phyloP scores from a whole-genome alignment of 371 early-diverging fungal genomes.

The Conidiobolus incongruus region DNA sequence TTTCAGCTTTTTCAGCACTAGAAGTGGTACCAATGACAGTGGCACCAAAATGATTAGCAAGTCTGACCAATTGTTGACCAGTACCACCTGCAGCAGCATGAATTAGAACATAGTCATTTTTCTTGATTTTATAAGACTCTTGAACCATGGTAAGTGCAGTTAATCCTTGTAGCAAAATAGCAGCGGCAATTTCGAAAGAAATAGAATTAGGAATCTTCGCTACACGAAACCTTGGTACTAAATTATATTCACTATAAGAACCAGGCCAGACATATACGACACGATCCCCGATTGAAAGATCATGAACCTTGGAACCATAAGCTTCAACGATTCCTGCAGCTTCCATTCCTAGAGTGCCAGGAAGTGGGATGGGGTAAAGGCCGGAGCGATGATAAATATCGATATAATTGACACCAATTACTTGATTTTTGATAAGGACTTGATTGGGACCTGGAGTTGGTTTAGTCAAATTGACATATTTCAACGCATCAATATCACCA shows the following conservation, averaged over 20 bases:
- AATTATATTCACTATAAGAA: constrained; percentile 62
- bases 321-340: constrained; percentile 62
- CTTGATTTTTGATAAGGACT: constrained; percentile 56
- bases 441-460: constrained; percentile 25
- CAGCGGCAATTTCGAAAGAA: constrained; percentile 35
- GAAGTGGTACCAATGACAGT: constrained; percentile 78
- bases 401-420: constrained; percentile 75
- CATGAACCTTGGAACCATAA: constrained; percentile 36
- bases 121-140: constrained; percentile 44
- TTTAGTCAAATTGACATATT: constrained; percentile 20
- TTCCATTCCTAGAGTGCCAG: constrained; percentile 59
- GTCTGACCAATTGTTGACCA: constrained; percentile 50
- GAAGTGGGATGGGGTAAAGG: constrained; percentile 43
- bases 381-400: constrained; percentile 86
- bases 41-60: constrained; percentile 57
- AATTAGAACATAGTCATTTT: constrained; percentile 56
- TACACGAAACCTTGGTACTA: constrained; percentile 13
- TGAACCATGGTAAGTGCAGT: constrained; percentile 63
- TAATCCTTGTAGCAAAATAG: constrained; percentile 41
- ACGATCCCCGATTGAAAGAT: constrained; percentile 54
- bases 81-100: constrained; percentile 88
- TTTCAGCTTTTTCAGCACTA: constrained; percentile 49
- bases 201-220: constrained; percentile 29
- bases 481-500: constrained; percentile 52
- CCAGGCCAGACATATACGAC: constrained; percentile 45